Evolutionary conservation across 352 stramenopile species (phyloP).

Genomic region (Phytophthora rubi): DNA sequence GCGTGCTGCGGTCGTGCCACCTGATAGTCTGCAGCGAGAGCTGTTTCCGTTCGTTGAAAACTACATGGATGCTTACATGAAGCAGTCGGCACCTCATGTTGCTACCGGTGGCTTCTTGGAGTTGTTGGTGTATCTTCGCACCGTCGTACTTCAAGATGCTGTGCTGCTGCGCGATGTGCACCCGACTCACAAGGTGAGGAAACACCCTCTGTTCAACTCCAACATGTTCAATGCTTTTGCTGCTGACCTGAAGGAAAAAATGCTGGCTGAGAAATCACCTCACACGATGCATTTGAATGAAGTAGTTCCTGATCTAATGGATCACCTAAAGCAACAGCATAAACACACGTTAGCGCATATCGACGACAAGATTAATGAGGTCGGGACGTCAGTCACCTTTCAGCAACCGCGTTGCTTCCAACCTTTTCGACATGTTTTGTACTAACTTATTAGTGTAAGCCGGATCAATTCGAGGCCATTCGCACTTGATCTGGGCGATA

Average conservation of each 20-base stretch:
- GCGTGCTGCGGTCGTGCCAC: not conserved
- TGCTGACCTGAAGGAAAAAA: conserved; percentile 3
- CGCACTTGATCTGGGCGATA: too few species aligned
- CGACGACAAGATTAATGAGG: conserved; percentile 4
- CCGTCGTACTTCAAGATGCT: conserved; percentile 9
- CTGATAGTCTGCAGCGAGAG: conserved; percentile 1
- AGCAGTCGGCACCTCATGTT: conserved; percentile 12
- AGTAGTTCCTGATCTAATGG: conserved; percentile 17
- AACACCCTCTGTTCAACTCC: not conserved
- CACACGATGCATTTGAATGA: conserved; percentile 1
- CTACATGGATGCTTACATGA: conserved; percentile 5
- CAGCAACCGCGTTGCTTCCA: too few species aligned
- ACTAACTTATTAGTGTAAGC: too few species aligned
- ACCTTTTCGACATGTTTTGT: too few species aligned
- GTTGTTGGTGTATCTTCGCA: not conserved
- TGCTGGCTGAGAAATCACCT: conserved; percentile 3
- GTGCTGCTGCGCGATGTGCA: not conserved
- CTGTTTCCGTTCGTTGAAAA: conserved; percentile 20
- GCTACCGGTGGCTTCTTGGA: conserved; percentile 11
- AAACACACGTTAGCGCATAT: conserved; percentile 7
- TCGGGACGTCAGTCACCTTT: conserved; percentile 6
- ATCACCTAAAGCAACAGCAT: conserved; percentile 14
- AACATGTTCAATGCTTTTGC: not conserved
- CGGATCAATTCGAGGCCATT: too few species aligned
- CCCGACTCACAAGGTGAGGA: not conserved